A percentile compares a stretch with the other conserved stretches of the same genome.
phyloP scores from a whole-genome alignment of 139 green algal species.

The Tetraselmis chui region DNA sequence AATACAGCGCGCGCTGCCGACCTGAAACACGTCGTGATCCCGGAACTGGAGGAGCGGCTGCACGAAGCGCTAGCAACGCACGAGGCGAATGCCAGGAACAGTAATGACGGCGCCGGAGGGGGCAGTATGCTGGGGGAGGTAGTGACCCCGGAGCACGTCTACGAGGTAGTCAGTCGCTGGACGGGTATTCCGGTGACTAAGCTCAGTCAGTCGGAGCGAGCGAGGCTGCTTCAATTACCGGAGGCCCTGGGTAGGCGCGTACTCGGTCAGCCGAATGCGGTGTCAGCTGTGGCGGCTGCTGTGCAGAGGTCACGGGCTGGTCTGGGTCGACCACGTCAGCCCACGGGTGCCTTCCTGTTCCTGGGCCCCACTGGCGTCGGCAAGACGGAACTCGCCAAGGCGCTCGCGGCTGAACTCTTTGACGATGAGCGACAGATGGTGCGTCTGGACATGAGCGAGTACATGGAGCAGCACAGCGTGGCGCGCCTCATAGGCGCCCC shows the following conservation, averaged over 20 bases:
- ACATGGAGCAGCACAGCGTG: slow-evolving; percentile 70
- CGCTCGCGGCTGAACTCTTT: slow-evolving; percentile 76
- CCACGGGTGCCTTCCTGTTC: slow-evolving; percentile 77
- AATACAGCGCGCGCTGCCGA: slow-evolving; percentile 37
- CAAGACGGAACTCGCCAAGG: slow-evolving; percentile 85
- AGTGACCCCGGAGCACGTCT: slow-evolving; percentile 73
- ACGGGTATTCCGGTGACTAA: slow-evolving; percentile 79
- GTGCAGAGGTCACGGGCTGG: slow-evolving; percentile 62
- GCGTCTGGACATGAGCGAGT: slow-evolving; percentile 53
- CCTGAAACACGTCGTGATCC: slow-evolving; percentile 68
- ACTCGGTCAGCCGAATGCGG: slow-evolving; percentile 52
- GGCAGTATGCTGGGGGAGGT: slow-evolving; percentile 72
- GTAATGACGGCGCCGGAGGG: slow-evolving; percentile 11
- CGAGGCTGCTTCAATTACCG: slow-evolving; percentile 39
- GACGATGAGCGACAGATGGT: slow-evolving; percentile 79
- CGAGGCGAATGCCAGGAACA: slow-evolving; percentile 12
- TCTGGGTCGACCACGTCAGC: slow-evolving; percentile 47
- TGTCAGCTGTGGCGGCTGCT: slow-evolving; percentile 46
- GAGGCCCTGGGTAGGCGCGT: slow-evolving; percentile 46
- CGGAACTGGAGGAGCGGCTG: slow-evolving; percentile 70
- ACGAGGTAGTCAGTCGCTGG: slow-evolving; percentile 74
- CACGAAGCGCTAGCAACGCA: slow-evolving; percentile 27
- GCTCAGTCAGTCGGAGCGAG: slow-evolving; percentile 60
- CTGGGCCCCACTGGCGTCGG: slow-evolving; percentile 72
- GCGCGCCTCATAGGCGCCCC: slow-evolving; percentile 68